phyloP scores from a whole-genome alignment of 148 eudicot genomes.

The Rhododendron ovatum region DNA sequence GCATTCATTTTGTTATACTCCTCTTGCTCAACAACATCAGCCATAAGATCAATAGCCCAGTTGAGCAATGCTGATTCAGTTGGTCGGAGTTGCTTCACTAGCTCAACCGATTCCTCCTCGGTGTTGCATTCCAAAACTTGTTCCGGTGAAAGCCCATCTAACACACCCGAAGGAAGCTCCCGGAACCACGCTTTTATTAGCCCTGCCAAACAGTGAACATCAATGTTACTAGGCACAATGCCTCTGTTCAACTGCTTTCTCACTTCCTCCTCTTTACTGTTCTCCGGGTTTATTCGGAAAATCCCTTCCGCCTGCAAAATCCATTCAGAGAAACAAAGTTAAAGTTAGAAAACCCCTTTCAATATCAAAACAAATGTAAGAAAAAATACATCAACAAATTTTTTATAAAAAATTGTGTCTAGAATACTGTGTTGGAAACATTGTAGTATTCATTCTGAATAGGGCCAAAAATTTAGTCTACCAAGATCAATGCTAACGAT shows the following conservation, averaged over 20 bases:
- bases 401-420: neutral
- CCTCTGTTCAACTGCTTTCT: slow-evolving; percentile 79
- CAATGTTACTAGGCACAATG: slow-evolving; percentile 76
- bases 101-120: slow-evolving; percentile 67
- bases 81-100: slow-evolving; percentile 69
- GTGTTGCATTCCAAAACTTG: slow-evolving; percentile 68
- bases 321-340: neutral
- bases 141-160: slow-evolving; percentile 83
- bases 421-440: neutral
- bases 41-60: slow-evolving; percentile 97
- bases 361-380: neutral
- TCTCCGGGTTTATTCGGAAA: slow-evolving; percentile 88
- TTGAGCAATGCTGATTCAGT: slow-evolving; percentile 72
- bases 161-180: slow-evolving; percentile 86
- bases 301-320: slow-evolving; percentile 76
- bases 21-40: slow-evolving; percentile 95
- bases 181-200: slow-evolving; percentile 91
- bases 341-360: neutral
- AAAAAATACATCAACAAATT: neutral
- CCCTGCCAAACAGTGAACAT: slow-evolving; percentile 86
- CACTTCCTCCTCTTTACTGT: slow-evolving; percentile 67
- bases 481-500: neutral
- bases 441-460: neutral
- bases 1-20: slow-evolving; percentile 91
- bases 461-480: neutral